A percentile compares a stretch with the other conserved stretches of the same genome.
phyloP scores from a whole-genome alignment of 352 stramenopile species.

The Paralagenidium karlingii region DNA sequence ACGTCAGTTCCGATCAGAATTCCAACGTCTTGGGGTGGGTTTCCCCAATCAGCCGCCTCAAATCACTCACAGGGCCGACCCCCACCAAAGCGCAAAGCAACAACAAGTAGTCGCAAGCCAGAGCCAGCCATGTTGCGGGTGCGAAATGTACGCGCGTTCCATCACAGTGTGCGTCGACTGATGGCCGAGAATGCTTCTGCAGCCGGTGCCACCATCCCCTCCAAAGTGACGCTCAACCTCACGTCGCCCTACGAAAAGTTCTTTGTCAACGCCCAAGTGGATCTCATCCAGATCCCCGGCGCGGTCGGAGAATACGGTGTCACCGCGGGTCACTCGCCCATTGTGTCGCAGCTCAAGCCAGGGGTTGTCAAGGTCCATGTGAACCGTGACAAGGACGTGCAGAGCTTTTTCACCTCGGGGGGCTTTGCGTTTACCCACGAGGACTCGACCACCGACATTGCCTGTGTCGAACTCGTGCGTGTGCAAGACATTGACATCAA shows the following conservation, averaged over 20 bases:
- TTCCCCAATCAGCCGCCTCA: no score
- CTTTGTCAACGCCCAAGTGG: conserved; percentile 72
- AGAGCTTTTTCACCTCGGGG: conserved; percentile 97
- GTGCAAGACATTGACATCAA: conserved; percentile 92
- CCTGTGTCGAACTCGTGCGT: conserved; percentile 94
- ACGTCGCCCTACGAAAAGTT: conserved; percentile 73
- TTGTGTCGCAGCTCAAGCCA: conserved; percentile 96
- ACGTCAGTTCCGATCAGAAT: no score
- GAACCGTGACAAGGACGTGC: conserved; percentile 72
- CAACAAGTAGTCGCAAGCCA: no score
- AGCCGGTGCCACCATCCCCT: no score
- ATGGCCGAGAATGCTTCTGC: no score
- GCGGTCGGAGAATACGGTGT: conserved; percentile 96
- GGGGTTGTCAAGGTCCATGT: conserved; percentile 87
- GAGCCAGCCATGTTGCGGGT: no score
- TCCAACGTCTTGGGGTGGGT: no score
- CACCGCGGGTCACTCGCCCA: conserved; percentile 92
- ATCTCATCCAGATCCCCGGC: conserved; percentile 91
- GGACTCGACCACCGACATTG: conserved; percentile 94
- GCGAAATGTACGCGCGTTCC: no score
- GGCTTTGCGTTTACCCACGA: conserved; percentile 95
- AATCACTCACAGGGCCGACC: no score
- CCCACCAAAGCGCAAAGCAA: no score
- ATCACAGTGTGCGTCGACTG: no score
- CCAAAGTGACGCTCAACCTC: conserved; percentile 80